Conservation (phyloP, 371 early-diverging fungal genomes). For the Apophysomyces sp. region DNA sequence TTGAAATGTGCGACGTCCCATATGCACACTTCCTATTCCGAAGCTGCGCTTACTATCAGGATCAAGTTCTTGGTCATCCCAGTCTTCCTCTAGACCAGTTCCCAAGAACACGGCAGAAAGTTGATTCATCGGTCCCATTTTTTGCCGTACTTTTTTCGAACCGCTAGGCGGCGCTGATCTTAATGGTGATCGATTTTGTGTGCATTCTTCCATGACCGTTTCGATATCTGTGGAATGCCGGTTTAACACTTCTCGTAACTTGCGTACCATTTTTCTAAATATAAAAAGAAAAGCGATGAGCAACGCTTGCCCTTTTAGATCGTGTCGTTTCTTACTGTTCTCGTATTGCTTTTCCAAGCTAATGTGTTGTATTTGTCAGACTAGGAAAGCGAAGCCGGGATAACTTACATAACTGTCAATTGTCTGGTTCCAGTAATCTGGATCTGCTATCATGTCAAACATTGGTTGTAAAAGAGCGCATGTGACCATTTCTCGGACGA, state of each 20-base stretch:
- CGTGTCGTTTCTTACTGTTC: conserved; percentile 50
- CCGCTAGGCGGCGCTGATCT: conserved; percentile 3
- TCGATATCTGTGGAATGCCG: conserved; percentile 58
- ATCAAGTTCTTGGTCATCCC: conserved; percentile 11
- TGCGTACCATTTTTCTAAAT: conserved; percentile 64
- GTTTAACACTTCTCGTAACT: conserved; percentile 71
- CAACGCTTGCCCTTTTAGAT: too few species aligned
- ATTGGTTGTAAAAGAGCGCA: conserved; percentile 72
- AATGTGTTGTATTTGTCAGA: conserved; percentile 1
- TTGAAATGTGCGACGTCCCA: conserved; percentile 64
- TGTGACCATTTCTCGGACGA: conserved; percentile 76
- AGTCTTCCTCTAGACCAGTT: conserved; percentile 24
- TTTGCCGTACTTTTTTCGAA: not conserved
- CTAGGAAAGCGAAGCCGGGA: not conserved
- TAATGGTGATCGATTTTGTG: not conserved
- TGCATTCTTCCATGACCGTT: conserved; percentile 15
- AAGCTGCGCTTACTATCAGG: not conserved
- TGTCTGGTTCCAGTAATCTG: conserved; percentile 83
- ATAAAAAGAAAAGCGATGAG: not conserved
- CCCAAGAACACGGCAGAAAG: conserved; percentile 28
- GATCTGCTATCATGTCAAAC: conserved; percentile 72
- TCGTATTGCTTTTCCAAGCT: conserved; percentile 61
- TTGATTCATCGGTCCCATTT: conserved; percentile 16
- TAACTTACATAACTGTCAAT: conserved; percentile 62
- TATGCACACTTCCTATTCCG: conserved; percentile 20